These are phyloP conservation scores for Thraustotheca clavata DNA, from an alignment of 352 stramenopile genomes.

Conservation along the genomic window DNA sequence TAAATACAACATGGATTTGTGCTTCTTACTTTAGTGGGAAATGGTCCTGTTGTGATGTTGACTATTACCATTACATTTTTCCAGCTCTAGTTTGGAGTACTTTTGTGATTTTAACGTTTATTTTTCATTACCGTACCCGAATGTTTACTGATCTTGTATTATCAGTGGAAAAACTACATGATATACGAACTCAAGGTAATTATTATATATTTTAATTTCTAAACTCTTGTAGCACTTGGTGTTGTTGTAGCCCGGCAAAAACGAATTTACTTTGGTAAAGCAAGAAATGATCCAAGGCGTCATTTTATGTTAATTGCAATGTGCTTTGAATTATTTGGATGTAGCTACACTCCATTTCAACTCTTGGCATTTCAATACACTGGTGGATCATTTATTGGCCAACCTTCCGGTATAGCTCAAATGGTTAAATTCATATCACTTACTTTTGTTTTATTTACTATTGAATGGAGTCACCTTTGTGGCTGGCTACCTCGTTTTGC, in stretches of 20 bases:
- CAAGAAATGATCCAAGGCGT: not conserved
- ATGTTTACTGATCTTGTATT: not conserved
- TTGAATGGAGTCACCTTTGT: not conserved
- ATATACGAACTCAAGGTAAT: slow-evolving; percentile 18
- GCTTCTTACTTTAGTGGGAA: not conserved
- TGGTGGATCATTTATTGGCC: not conserved
- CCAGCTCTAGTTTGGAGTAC: not conserved
- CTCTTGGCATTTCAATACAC: slow-evolving; percentile 5
- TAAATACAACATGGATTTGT: not conserved
- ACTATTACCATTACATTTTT: not conserved
- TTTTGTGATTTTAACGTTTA: not conserved
- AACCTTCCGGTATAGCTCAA: not conserved
- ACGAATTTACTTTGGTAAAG: not conserved
- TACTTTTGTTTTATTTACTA: not conserved
- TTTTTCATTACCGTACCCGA: not conserved
- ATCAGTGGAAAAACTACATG: slow-evolving; percentile 7
- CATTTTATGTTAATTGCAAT: slow-evolving; percentile 13
- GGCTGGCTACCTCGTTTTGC: not conserved
- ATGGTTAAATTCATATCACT: not conserved
- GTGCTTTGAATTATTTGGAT: slow-evolving; percentile 12
- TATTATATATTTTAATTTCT: not conserved
- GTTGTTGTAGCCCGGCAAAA: slow-evolving; percentile 17
- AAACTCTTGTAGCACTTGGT: slow-evolving; percentile 3
- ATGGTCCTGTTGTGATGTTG: not conserved
- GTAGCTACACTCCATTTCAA: slow-evolving; percentile 17